Conservation (phyloP, 331 rosid genomes). For the Arachis monticola region DNA sequence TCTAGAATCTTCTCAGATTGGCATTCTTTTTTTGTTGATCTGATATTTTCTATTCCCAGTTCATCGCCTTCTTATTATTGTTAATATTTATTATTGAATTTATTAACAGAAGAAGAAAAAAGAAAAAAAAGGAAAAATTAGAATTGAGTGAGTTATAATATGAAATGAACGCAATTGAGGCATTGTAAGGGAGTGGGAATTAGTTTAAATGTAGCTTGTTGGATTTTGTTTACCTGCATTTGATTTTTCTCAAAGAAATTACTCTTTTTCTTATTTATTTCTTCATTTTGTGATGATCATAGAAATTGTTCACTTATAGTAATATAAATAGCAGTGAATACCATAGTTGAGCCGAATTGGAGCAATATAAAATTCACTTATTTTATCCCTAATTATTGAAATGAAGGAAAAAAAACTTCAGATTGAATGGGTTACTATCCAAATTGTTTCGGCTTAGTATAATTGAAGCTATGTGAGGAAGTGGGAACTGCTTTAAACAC, state of each 20-base stretch:
- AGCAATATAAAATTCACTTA: background rate
- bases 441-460: too few relatives aligned
- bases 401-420: background rate
- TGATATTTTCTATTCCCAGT: background rate
- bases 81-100: too few relatives aligned
- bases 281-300: too few relatives aligned
- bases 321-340: too few relatives aligned
- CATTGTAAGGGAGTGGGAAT: background rate
- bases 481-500: background rate
- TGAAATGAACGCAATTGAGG: background rate
- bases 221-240: too few relatives aligned
- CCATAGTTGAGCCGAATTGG: too few relatives aligned
- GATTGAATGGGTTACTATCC: too few relatives aligned
- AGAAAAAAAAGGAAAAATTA: too few relatives aligned
- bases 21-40: slow-evolving; percentile 19
- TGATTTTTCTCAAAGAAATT: too few relatives aligned
- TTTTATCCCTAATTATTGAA: background rate
- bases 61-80: background rate
- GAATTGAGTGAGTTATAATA: background rate
- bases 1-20: slow-evolving; percentile 32
- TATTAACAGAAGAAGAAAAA: background rate
- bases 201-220: too few relatives aligned
- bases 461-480: background rate
- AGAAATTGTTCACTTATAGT: too few relatives aligned
- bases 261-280: too few relatives aligned